Percentiles rank a stretch among this genome's conserved stretches.
Conservation (phyloP, 2,329 filamentous ascomycete genomes). For the Scedosporium boydii region DNA sequence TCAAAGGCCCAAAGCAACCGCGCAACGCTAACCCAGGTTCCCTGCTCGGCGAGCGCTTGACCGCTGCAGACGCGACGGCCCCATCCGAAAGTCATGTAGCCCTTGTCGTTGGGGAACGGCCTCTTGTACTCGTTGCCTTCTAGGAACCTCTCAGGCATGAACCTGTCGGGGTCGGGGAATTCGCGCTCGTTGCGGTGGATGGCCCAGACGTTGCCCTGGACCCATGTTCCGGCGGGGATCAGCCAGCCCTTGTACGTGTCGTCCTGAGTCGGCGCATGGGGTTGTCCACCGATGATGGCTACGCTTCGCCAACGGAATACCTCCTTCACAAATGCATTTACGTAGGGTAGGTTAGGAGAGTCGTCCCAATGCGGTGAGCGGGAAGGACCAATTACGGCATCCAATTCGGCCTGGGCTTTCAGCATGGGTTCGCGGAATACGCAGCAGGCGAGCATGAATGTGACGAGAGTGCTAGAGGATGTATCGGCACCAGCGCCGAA, state of each 20-base stretch:
- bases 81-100: slow-evolving; percentile 49
- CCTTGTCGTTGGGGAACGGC: slow-evolving; percentile 37
- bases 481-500: slow-evolving; percentile 22
- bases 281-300: slow-evolving; percentile 38
- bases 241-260: slow-evolving; percentile 36
- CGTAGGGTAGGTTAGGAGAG: slow-evolving; percentile 37
- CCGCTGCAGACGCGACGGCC: slow-evolving; percentile 44
- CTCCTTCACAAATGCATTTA: slow-evolving; percentile 45
- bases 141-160: slow-evolving; percentile 31
- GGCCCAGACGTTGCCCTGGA: slow-evolving; percentile 40
- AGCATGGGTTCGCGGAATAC: slow-evolving; percentile 34
- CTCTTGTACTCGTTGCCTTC: slow-evolving; percentile 26
- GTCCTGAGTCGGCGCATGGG: slow-evolving; percentile 37
- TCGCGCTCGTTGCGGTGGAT: slow-evolving; percentile 18
- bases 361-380: slow-evolving; percentile 41
- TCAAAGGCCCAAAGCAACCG: slow-evolving; percentile 48
- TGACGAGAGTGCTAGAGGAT: slow-evolving; percentile 21
- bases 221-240: slow-evolving; percentile 38
- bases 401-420: slow-evolving; percentile 40
- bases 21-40: slow-evolving; percentile 48
- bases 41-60: slow-evolving; percentile 49
- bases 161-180: slow-evolving; percentile 36
- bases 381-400: slow-evolving; percentile 35
- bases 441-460: slow-evolving; percentile 39
- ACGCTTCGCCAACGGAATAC: slow-evolving; percentile 46